Evolutionary conservation across 805 yeast genomes (phyloP), one percentile per base, ranked within the genome.

Genomic region (Dipodascus albidus): DNA sequence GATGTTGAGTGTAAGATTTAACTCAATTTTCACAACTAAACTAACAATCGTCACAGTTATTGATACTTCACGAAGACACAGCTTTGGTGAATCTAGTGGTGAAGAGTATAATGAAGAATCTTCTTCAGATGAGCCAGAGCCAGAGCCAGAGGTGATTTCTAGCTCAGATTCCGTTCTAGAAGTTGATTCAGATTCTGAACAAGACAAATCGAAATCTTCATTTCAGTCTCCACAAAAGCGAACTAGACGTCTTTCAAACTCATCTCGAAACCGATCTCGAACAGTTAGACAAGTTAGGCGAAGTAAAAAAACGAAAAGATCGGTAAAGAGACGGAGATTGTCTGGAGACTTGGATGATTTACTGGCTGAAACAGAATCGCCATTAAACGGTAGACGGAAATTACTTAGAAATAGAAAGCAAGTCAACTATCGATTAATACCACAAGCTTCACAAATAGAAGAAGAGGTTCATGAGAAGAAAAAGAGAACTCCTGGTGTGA

Each of bases 361-460:
- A 15, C 58, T 58, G 11, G 58, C 52, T 38, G 58, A 54, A n/a
- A 17, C 53, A 2, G 82, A 87, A 1, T 76, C 78, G 2, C 67
- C 74, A 22, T 6, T 27, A 11, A 27, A 27, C 11, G 33, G 33
- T 27, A 58, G 66, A 27, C 60, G 61, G 24, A 62, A 60, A 53
- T 67, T 67, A 3, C 67, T 83, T 21, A 74, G 90, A 52, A 83
- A 81, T 57, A 67, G 89, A 57, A 80, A 89, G 54, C 81, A 82
- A 23, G 81, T 90, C 9, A 85, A 89, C 63, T 89, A 89, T 65
- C 78, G 83, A 14, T 73, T 89, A 8, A 91, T 96, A 0, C 96
- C 96, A 1, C 96, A 96, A 2, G 6, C 44, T n/a, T n/a, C 20
- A 11, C 72, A 87, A 53, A 53, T 59, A n/a, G 50, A 53, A 21